phyloP scores from a whole-genome alignment of 2,329 filamentous ascomycete genomes.

The Penicillium sp. region DNA sequence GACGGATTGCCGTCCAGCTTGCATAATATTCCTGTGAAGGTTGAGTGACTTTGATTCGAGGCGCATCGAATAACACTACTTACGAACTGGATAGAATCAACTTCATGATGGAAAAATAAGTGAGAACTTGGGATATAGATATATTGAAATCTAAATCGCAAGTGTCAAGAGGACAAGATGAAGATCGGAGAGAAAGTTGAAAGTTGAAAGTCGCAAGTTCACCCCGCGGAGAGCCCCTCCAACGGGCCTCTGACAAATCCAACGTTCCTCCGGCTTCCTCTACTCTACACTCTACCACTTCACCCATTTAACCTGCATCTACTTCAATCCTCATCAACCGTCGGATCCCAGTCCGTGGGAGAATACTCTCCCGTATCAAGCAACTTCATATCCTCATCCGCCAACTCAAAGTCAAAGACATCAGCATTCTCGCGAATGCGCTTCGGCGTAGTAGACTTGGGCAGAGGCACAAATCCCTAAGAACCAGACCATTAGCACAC shows the following conservation, averaged over 20 bases:
- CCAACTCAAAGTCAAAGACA: slow-evolving; percentile 61
- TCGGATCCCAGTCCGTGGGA: slow-evolving; percentile 60
- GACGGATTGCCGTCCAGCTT: slow-evolving; percentile 74
- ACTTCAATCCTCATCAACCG: slow-evolving; percentile 31
- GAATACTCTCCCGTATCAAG: slow-evolving; percentile 57
- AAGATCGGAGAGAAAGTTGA: not conserved
- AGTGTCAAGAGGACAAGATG: not conserved
- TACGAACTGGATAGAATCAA: slow-evolving; percentile 84
- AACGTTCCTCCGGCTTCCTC: not conserved
- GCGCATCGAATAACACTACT: slow-evolving; percentile 33
- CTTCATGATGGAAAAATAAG: slow-evolving; percentile 62
- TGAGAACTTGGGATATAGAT: slow-evolving; percentile 3
- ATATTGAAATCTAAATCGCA: not conserved
- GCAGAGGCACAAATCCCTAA: slow-evolving; percentile 61
- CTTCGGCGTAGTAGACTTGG: slow-evolving; percentile 58
- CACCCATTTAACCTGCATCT: not conserved
- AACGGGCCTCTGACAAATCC: slow-evolving; percentile 3
- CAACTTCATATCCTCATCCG: slow-evolving; percentile 55
- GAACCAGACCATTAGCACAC: not conserved
- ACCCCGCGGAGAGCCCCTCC: slow-evolving; percentile 4
- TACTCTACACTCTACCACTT: not conserved
- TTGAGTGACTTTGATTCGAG: slow-evolving; percentile 2
- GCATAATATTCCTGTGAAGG: slow-evolving; percentile 71
- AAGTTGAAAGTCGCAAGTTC: not conserved
- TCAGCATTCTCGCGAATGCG: slow-evolving; percentile 61